A percentile compares a stretch with the other conserved stretches of the same genome.
Conservation (phyloP, 106 monocot genomes). For the Allium cepa region DNA sequence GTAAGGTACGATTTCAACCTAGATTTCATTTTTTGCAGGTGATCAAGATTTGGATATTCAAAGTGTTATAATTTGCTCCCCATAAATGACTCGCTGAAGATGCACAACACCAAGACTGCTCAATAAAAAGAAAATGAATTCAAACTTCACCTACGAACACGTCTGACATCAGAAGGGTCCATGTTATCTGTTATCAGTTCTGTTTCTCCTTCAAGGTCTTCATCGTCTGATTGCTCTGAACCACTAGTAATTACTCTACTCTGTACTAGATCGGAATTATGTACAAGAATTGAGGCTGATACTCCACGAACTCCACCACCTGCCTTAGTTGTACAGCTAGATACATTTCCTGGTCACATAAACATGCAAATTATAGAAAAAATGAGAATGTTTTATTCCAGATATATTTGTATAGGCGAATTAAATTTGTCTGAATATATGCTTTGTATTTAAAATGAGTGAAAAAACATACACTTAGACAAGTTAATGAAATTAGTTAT, state of each 20-base stretch:
- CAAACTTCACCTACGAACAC: slow-evolving; percentile 57
- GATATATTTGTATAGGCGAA: not conserved
- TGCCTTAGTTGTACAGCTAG: slow-evolving; percentile 25
- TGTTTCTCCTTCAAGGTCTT: slow-evolving; percentile 53
- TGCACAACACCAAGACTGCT: too few species aligned
- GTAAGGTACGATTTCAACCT: too few species aligned
- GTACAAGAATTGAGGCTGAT: slow-evolving; percentile 21
- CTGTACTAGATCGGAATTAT: slow-evolving; percentile 20
- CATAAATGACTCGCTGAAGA: too few species aligned
- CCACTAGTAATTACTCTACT: slow-evolving; percentile 47
- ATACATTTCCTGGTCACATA: slow-evolving; percentile 12
- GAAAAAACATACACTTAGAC: not conserved
- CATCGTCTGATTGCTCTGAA: slow-evolving; percentile 87
- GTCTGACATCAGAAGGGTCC: slow-evolving; percentile 59
- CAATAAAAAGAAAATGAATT: too few species aligned
- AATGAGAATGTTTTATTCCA: slow-evolving; percentile 10
- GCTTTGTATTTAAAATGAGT: not conserved
- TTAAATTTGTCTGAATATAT: not conserved
- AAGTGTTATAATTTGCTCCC: too few species aligned
- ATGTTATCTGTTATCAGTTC: slow-evolving; percentile 53
- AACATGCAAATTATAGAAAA: slow-evolving; percentile 3
- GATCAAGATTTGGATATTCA: too few species aligned
- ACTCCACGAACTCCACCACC: slow-evolving; percentile 22
- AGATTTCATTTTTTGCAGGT: too few species aligned
- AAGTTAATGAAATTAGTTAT: not conserved